Conservation (phyloP, 208 protist genomes). For the Acanthamoeba divionensis region DNA sequence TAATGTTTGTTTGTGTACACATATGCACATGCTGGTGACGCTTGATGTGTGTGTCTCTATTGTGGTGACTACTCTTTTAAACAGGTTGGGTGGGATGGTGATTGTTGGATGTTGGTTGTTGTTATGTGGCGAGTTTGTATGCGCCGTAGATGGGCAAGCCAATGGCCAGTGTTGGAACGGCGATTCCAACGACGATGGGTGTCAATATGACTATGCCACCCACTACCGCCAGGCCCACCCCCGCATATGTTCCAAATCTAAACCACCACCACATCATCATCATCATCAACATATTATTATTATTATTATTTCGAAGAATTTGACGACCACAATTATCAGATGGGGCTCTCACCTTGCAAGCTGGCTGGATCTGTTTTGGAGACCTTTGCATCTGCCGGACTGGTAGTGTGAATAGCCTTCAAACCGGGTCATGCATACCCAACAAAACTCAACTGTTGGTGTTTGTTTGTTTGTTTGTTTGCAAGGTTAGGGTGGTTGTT, state of each 20-base stretch:
- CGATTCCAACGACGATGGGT: not conserved
- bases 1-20: too few relatives aligned
- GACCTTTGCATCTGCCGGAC: slow-evolving; percentile 12
- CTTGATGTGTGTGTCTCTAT: too few relatives aligned
- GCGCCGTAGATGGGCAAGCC: slow-evolving; percentile 37
- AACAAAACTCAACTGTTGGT: slow-evolving; percentile 9
- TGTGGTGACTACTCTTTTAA: too few relatives aligned
- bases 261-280: not conserved
- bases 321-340: too few relatives aligned
- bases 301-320: too few relatives aligned
- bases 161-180: not conserved
- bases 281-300: too few relatives aligned
- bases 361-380: slow-evolving; percentile 5
- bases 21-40: too few relatives aligned
- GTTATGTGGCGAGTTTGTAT: slow-evolving; percentile 26
- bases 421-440: slow-evolving; percentile 17
- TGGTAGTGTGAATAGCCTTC: not conserved
- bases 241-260: slow-evolving; percentile 15
- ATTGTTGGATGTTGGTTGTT: too few relatives aligned
- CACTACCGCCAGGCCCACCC: not conserved
- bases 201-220: not conserved
- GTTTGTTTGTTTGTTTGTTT: too few relatives aligned
- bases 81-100: too few relatives aligned
- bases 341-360: too few relatives aligned
- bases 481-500: too few relatives aligned